phyloP scores from a whole-genome alignment of 768 basidiomycete species.

The Lactifluus subvellereus region DNA sequence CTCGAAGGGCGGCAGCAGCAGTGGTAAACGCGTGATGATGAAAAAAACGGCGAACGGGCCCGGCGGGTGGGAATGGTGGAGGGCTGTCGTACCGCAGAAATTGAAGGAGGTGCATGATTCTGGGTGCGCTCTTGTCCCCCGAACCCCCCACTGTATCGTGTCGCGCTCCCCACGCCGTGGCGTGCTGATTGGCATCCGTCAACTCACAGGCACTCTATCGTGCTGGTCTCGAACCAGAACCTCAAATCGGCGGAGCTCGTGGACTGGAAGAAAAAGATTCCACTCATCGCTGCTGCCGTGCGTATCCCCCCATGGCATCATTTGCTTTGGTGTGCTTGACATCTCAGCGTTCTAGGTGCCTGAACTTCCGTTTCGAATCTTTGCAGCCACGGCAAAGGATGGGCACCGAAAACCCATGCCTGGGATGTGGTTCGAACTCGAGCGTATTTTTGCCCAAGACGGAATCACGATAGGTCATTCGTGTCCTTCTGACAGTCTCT shows the following conservation, averaged over 20 bases:
- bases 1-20: conserved; percentile 10
- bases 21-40: conserved; percentile 26
- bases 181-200: background rate
- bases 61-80: conserved; percentile 75
- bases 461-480: conserved; percentile 56
- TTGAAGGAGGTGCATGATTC: conserved; percentile 52
- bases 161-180: conserved; percentile 5
- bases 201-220: conserved; percentile 53
- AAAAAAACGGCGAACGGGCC: conserved; percentile 34
- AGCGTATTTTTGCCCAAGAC: conserved; percentile 51
- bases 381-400: conserved; percentile 74
- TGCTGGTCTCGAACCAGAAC: conserved; percentile 79
- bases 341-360: conserved; percentile 44
- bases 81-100: conserved; percentile 51
- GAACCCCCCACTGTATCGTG: too few species aligned
- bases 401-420: conserved; percentile 80
- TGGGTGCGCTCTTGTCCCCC: conserved; percentile 42
- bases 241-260: conserved; percentile 43
- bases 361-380: conserved; percentile 65
- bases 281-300: conserved; percentile 58
- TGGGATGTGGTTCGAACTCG: conserved; percentile 78
- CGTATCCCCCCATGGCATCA: conserved; percentile 23
- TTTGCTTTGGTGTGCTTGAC: conserved; percentile 1
- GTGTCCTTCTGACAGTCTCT: background rate
- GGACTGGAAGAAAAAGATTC: conserved; percentile 75